Percentiles rank a stretch among this genome's conserved stretches.
Conservation (phyloP, 306 rosid genomes). For the Casuarina equisetifolia region DNA sequence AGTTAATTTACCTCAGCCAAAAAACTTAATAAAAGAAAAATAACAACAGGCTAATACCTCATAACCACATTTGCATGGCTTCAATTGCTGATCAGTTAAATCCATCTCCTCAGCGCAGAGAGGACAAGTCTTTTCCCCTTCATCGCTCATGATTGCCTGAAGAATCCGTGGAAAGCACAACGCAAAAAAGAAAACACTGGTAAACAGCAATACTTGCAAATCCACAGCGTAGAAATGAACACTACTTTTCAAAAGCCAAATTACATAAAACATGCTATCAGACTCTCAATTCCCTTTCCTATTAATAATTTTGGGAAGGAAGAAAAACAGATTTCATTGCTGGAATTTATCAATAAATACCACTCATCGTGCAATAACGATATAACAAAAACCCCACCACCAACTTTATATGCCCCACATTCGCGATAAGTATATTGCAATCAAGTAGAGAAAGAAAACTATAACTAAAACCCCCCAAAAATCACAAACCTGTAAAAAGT, state of each 20-base stretch:
- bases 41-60: conserved; percentile 49
- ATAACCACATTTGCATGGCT: conserved; percentile 96
- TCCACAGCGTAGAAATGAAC: neutral
- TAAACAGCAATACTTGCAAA: neutral
- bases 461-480: neutral
- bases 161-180: conserved; percentile 8
- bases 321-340: neutral
- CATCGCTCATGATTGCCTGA: conserved; percentile 85
- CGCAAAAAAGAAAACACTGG: neutral
- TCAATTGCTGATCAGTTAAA: conserved; percentile 97
- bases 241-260: neutral
- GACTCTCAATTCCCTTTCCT: neutral
- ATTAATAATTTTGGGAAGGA: neutral
- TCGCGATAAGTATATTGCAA: neutral
- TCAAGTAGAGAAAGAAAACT: neutral
- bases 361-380: conserved; percentile 4
- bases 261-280: neutral
- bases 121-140: conserved; percentile 94
- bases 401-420: conserved; percentile 1
- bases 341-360: neutral
- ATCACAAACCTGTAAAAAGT: conserved; percentile 18
- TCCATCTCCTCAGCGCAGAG: conserved; percentile 99
- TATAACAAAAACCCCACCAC: conserved; percentile 1
- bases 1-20: neutral
- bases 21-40: conserved; percentile 3